Evolutionary conservation across 75 land plant species (phyloP), one percentile per base, ranked within the genome.

Genomic region (Sequoia sempervirens): DNA sequence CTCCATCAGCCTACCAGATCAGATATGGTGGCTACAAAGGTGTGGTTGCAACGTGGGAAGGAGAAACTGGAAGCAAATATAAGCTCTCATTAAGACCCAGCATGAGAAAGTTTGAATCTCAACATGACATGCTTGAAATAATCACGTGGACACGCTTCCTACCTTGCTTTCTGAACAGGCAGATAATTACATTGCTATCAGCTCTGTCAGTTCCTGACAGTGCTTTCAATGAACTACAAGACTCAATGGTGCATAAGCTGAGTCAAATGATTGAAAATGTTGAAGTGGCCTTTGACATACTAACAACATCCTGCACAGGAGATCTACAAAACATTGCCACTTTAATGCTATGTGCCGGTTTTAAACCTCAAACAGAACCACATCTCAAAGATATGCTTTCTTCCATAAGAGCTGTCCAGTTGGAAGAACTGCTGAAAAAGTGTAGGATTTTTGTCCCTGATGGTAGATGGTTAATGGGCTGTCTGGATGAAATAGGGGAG

Each of bases 11-110:
- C 15, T 97, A 89, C 84, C 99, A 97, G 76, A 97, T 97, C 13
- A 84, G 99, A 74, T 97, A 93, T 90, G 99, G 93, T 56, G 99
- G 99, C 47, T 97, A 84, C 82, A 97, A 97, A 83, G 99, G 99
- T n/a, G 98, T 97, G 43, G 89, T 96, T 66, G 96, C 95, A 45
- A 82, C 84, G 75, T 93, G 95, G 95, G 81, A 79, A 38, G 43
- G 80, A 26, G 79, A 83, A 2, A 88, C 92, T 13, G 85, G 80
- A 36, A 83, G 84, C 45, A 66, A 84, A 78, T 85, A 87, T 86
- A 86, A 89, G 68, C 88, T 97, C 28, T 90, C 87, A 40, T 69
- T 93, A 58, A 90, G 99, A 14, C 86, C 85, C 13, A 97, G 99
- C 83, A 97, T 97, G 99, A 86, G 87, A 50, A 97, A 97, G 82